A percentile compares a stretch with the other conserved stretches of the same genome.
Conservation (phyloP, 2,329 filamentous ascomycete genomes). For the Exophiala spinifera region DNA sequence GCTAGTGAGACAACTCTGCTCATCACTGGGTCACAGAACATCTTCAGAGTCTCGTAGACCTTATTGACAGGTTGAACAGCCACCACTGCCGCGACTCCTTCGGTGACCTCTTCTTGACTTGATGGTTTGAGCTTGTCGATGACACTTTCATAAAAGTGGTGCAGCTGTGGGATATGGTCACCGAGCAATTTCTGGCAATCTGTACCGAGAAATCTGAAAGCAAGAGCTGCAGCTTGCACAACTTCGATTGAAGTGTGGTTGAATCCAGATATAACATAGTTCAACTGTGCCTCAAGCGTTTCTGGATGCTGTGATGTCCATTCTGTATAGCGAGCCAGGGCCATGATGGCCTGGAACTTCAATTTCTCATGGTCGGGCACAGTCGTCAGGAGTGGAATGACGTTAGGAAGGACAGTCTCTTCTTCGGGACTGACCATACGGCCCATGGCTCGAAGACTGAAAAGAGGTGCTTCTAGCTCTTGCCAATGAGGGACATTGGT, state of each 20-base stretch:
- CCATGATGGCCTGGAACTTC: slow-evolving; percentile 98
- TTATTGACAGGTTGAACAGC: slow-evolving; percentile 78
- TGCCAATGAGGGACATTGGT: slow-evolving; percentile 90
- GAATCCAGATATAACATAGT: slow-evolving; percentile 93
- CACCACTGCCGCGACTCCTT: slow-evolving; percentile 89
- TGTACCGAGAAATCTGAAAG: slow-evolving; percentile 95
- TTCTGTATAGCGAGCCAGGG: slow-evolving; percentile 91
- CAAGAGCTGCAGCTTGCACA: slow-evolving; percentile 82
- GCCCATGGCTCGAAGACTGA: slow-evolving; percentile 92
- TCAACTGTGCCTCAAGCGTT: slow-evolving; percentile 86
- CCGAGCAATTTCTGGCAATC: slow-evolving; percentile 88
- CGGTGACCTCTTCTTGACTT: slow-evolving; percentile 94
- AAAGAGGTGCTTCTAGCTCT: slow-evolving; percentile 88
- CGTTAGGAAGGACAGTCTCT: slow-evolving; percentile 77
- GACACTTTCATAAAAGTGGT: slow-evolving; percentile 87
- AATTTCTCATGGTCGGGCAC: slow-evolving; percentile 96
- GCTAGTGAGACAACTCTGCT: slow-evolving; percentile 81
- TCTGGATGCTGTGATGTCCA: slow-evolving; percentile 95
- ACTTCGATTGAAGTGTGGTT: slow-evolving; percentile 86
- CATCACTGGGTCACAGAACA: slow-evolving; percentile 90
- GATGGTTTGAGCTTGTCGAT: slow-evolving; percentile 78
- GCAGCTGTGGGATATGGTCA: slow-evolving; percentile 77
- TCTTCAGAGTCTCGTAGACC: slow-evolving; percentile 79
- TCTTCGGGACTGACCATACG: slow-evolving; percentile 93
- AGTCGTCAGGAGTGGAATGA: slow-evolving; percentile 90